Percentiles rank a stretch among this genome's conserved stretches.
These are phyloP conservation scores for Coemansia sp. DNA, from an alignment of 192 early-diverging fungal genomes.

Conservation along the genomic window DNA sequence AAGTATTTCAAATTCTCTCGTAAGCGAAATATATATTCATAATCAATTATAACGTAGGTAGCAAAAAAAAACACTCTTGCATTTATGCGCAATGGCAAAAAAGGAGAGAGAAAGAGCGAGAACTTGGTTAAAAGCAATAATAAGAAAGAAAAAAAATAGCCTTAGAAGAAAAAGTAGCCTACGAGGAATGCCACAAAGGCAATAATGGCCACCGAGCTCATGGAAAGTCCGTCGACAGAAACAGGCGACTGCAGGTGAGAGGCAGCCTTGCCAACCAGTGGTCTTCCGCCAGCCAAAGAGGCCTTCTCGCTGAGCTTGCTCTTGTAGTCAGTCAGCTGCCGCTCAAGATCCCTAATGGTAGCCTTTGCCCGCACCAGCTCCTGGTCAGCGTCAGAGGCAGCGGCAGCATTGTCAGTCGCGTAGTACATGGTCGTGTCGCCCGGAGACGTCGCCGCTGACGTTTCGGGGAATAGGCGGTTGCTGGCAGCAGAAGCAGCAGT, in stretches of 20 bases:
- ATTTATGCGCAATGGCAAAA: too few relatives aligned
- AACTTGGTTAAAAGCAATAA: background rate
- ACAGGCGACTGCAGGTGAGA: conserved; percentile 2
- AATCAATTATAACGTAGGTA: background rate
- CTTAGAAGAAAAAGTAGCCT: conserved; percentile 69
- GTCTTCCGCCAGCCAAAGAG: conserved; percentile 2
- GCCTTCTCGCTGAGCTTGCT: conserved; percentile 15
- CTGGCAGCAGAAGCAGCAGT: background rate
- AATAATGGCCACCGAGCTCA: conserved; percentile 62
- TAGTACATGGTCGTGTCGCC: conserved; percentile 17
- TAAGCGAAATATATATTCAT: too few relatives aligned
- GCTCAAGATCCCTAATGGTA: conserved; percentile 44
- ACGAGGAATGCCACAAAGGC: conserved; percentile 64
- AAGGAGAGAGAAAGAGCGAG: background rate
- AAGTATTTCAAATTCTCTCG: too few relatives aligned
- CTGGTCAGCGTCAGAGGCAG: conserved; percentile 10
- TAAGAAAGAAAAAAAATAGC: conserved; percentile 61
- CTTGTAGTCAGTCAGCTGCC: conserved; percentile 37
- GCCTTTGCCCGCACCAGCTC: conserved; percentile 49
- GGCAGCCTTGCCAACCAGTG: conserved; percentile 18
- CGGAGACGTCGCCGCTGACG: conserved; percentile 30
- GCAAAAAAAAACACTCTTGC: background rate
- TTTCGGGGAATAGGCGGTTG: conserved; percentile 34
- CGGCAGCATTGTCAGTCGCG: conserved; percentile 1
- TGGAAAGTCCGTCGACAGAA: conserved; percentile 63